phyloP scores from a whole-genome alignment of 805 yeast species.

The Naumovozyma dairenensis region DNA sequence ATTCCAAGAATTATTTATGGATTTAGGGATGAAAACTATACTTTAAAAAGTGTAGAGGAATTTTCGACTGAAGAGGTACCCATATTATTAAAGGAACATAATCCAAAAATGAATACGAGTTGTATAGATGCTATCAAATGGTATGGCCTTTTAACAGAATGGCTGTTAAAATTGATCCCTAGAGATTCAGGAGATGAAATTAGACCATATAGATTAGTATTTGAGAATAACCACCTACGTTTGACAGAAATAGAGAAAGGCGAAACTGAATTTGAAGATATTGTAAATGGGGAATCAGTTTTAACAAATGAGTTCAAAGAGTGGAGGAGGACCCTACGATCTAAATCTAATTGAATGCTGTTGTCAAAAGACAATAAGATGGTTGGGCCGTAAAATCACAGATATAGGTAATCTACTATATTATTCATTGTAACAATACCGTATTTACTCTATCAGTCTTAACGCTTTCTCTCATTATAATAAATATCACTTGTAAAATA shows the following conservation, averaged over 20 bases:
- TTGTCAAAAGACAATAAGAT: not conserved
- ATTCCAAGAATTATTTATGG: slow-evolving; percentile 76
- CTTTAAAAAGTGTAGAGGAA: slow-evolving; percentile 62
- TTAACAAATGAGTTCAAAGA: slow-evolving; percentile 41
- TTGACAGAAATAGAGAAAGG: slow-evolving; percentile 35
- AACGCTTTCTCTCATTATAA: too few species aligned
- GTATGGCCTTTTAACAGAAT: slow-evolving; percentile 75
- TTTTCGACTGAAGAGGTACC: slow-evolving; percentile 76
- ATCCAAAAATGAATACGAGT: slow-evolving; percentile 40
- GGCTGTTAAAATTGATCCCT: slow-evolving; percentile 55
- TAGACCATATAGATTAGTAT: slow-evolving; percentile 44
- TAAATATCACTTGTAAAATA: too few species aligned
- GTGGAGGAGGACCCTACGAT: slow-evolving; percentile 38
- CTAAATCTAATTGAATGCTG: too few species aligned
- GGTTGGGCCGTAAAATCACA: slow-evolving; percentile 1
- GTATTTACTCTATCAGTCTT: too few species aligned
- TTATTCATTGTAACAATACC: not conserved
- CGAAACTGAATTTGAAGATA: slow-evolving; percentile 29
- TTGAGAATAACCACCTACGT: slow-evolving; percentile 43
- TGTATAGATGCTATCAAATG: slow-evolving; percentile 77
- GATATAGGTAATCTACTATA: not conserved
- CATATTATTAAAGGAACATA: slow-evolving; percentile 41
- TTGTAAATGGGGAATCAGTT: slow-evolving; percentile 32
- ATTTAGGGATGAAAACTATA: slow-evolving; percentile 64
- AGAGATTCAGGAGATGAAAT: slow-evolving; percentile 42